Evolutionary conservation across 345 rosid genomes (phyloP).

Genomic region (Eucalyptus urophylla): DNA sequence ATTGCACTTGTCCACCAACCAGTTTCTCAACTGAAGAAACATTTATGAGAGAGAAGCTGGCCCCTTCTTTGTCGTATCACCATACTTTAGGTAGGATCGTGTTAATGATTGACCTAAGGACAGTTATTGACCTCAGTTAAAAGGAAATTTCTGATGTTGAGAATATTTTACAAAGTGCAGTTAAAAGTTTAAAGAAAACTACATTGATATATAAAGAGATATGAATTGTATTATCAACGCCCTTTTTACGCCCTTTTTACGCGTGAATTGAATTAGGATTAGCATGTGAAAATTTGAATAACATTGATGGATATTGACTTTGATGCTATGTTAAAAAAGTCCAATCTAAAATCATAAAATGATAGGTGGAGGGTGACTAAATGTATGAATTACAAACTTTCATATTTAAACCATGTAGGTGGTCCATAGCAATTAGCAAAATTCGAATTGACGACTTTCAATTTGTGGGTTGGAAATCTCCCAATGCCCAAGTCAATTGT

Average conservation of each 20-base stretch:
- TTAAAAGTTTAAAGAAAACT: background rate
- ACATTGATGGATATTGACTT: background rate
- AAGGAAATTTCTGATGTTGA: background rate
- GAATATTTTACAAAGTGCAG: background rate
- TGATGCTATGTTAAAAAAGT: background rate
- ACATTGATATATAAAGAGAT: too few species aligned
- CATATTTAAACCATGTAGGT: background rate
- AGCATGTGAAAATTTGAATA: background rate
- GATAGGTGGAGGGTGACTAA: too few species aligned
- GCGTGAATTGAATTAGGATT: background rate
- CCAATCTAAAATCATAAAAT: background rate
- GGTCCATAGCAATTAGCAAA: background rate
- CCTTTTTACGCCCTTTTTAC: rapidly evolving
- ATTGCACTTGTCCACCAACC: background rate
- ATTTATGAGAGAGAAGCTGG: background rate
- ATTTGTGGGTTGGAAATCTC: background rate
- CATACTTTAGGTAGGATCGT: background rate
- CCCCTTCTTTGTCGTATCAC: background rate
- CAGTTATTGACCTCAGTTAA: background rate
- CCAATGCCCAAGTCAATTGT: background rate
- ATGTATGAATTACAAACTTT: background rate
- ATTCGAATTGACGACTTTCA: background rate
- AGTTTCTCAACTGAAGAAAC: background rate
- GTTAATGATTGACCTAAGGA: background rate
- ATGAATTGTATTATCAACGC: too few species aligned